Evolutionary conservation across 2,329 filamentous ascomycete genomes (phyloP).

Genomic region (Diaporthe sp.): DNA sequence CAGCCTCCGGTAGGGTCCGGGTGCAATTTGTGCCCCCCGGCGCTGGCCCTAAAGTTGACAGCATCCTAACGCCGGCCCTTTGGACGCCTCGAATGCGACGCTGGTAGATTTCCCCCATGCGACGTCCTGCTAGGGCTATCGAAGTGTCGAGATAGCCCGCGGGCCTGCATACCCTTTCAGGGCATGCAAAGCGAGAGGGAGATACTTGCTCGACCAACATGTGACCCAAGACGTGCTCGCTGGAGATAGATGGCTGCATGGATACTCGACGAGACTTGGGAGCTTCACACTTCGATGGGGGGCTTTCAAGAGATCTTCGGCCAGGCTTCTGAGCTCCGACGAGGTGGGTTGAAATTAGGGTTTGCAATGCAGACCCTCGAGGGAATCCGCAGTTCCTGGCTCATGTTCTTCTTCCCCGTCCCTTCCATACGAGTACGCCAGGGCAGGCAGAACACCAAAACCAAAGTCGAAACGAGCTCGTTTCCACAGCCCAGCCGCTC

Average conservation of each 20-base stretch:
- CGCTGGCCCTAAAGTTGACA: slow-evolving; percentile 7
- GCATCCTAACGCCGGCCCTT: slow-evolving; percentile 10
- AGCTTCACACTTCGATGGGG: too few relatives aligned
- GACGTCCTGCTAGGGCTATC: not conserved
- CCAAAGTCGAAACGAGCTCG: slow-evolving; percentile 2
- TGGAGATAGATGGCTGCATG: slow-evolving; percentile 5
- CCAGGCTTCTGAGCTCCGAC: slow-evolving; percentile 23
- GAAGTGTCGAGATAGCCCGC: slow-evolving; percentile 15
- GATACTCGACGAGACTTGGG: not conserved
- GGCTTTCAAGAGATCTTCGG: slow-evolving; percentile 7
- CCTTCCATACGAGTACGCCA: slow-evolving; percentile 2
- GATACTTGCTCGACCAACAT: not conserved
- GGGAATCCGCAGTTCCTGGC: not conserved
- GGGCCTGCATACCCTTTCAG: slow-evolving; percentile 15
- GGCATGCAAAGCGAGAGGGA: slow-evolving; percentile 14
- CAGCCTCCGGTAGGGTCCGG: slow-evolving; percentile 14
- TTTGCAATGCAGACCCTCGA: slow-evolving; percentile 14
- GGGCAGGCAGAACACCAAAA: not conserved
- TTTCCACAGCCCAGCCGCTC: not conserved
- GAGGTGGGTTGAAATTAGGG: slow-evolving; percentile 8
- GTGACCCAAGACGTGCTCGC: not conserved
- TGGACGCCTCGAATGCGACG: slow-evolving; percentile 18
- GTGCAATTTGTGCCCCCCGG: slow-evolving; percentile 22
- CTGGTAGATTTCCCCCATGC: not conserved
- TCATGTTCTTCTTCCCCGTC: not conserved